Evolutionary conservation across 2,329 filamentous ascomycete species (phyloP).

Genomic region (Cryphonectria japonica): DNA sequence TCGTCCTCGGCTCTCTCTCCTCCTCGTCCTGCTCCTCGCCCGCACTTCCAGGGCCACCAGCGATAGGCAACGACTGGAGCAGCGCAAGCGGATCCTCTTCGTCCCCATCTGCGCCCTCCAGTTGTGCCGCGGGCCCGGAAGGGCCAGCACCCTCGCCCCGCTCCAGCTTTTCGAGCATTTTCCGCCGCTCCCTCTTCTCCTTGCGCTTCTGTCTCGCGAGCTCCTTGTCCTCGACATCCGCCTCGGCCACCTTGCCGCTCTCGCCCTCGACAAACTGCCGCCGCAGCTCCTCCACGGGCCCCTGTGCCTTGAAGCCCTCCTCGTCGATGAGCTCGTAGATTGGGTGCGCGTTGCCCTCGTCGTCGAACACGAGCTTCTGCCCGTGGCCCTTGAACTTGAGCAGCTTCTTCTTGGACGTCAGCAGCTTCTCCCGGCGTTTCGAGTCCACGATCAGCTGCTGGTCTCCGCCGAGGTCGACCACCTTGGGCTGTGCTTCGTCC

Average conservation of each 20-base stretch:
- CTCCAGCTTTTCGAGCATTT: conserved; percentile 65
- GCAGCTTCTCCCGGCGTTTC: conserved; percentile 92
- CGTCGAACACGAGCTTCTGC: conserved; percentile 86
- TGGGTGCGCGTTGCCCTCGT: conserved; percentile 83
- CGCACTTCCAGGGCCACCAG: conserved; percentile 17
- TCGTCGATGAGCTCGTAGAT: conserved; percentile 89
- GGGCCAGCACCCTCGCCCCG: conserved; percentile 42
- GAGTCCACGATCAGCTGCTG: conserved; percentile 85
- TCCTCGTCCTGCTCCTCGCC: conserved; percentile 33
- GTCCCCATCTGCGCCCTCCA: conserved; percentile 40
- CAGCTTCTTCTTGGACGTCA: conserved; percentile 92
- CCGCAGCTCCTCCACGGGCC: conserved; percentile 76
- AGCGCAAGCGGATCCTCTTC: conserved; percentile 60
- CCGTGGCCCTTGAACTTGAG: conserved; percentile 87
- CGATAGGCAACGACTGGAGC: conserved; percentile 59
- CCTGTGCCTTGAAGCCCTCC: conserved; percentile 74
- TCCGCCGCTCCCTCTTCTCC: conserved; percentile 76
- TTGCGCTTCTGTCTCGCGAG: conserved; percentile 76
- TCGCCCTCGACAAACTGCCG: conserved; percentile 79
- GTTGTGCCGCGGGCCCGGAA: conserved; percentile 34
- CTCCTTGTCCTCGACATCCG: conserved; percentile 83
- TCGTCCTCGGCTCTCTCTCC: conserved; percentile 58
- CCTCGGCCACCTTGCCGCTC: conserved; percentile 68
- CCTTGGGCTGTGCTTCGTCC: conserved; percentile 52
- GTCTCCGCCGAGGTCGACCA: conserved; percentile 69